Evolutionary conservation across 1,284 basidiomycete species (phyloP), one percentile per base, ranked within the genome.

Genomic region (Tylopilus orsonianus): DNA sequence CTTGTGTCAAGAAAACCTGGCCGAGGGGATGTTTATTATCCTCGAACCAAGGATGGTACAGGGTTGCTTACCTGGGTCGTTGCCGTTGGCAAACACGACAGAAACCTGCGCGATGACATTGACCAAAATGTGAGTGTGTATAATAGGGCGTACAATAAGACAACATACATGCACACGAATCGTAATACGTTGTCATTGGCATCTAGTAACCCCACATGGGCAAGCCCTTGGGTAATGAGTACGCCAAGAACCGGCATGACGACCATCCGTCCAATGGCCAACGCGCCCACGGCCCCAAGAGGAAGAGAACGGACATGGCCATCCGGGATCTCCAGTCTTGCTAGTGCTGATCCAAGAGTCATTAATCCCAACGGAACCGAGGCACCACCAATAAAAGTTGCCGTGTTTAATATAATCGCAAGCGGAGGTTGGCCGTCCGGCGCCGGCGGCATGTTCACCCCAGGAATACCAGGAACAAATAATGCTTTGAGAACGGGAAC

Each of bases 351-450:
- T 0, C 91, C 91, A 1, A 93, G 71, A 18, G 83, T 81, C 12
- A 90, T 77, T 24, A 93, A 67, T 1, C 83, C 85, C 1, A 90
- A 63, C 0, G 90, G 90, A 1, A 93, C 80, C 1, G 80, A 80
- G 0, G 88, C 85, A 0, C 69, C 80, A 1, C 89, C 89, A 10
- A 91, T 73, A 59, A 92, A 92, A 1, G 67, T 69, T 0, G 83
- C 71, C 0, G 85, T 82, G 49, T 88, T 81, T 33, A 85, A 60
- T 22, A 88, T 50, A 55, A 88, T 83, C 0, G 81, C 75, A 13
- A 92, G 75, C 0, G 89, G 89, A 1, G 89, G 87, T 50, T 81
- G 76, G 0, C 85, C 86, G 56, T 92, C 88, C 0, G 90, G 90
- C 0, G 83, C 86, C 23, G 73, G 65, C 0, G 80, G 78, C 39